phyloP scores from a whole-genome alignment of 2,329 filamentous ascomycete genomes.

The Alternaria triticimaculans region DNA sequence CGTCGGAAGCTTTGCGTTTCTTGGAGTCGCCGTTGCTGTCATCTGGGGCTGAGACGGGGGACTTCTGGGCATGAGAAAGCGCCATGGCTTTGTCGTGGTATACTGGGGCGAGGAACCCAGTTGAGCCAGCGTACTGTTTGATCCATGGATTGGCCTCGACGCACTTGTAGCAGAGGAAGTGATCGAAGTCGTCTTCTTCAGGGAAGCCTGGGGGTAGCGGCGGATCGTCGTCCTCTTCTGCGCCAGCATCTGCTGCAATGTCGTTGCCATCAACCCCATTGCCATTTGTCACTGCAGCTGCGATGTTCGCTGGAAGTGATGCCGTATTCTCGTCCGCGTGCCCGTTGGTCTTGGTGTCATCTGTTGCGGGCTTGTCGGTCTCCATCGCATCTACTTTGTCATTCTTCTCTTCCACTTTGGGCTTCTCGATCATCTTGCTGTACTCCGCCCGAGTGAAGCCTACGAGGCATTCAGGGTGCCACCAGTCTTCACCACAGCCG shows the following conservation, averaged over 20 bases:
- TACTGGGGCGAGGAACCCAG: conserved; percentile 80
- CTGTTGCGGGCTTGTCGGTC: conserved; percentile 4
- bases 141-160: conserved; percentile 89
- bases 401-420: conserved; percentile 18
- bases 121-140: conserved; percentile 80
- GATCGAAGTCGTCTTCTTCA: conserved; percentile 84
- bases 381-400: conserved; percentile 16
- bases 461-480: conserved; percentile 90
- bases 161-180: conserved; percentile 94
- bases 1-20: conserved; percentile 57
- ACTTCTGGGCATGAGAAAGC: conserved; percentile 10
- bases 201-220: conserved; percentile 87
- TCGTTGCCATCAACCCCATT: conserved; percentile 43
- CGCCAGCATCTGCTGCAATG: conserved; percentile 59
- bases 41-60: conserved; percentile 15
- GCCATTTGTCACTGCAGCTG: conserved; percentile 23
- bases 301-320: conserved; percentile 23
- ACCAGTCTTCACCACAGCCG: conserved; percentile 97
- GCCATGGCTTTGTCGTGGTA: conserved; percentile 53
- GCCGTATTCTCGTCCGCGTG: conserved; percentile 12
- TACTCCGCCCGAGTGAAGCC: conserved; percentile 78
- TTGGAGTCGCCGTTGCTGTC: conserved; percentile 34
- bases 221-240: conserved; percentile 60
- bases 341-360: conserved; percentile 10
- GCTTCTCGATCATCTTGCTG: conserved; percentile 54